Conservation (phyloP, 306 rosid genomes). For the Casuarina equisetifolia region DNA sequence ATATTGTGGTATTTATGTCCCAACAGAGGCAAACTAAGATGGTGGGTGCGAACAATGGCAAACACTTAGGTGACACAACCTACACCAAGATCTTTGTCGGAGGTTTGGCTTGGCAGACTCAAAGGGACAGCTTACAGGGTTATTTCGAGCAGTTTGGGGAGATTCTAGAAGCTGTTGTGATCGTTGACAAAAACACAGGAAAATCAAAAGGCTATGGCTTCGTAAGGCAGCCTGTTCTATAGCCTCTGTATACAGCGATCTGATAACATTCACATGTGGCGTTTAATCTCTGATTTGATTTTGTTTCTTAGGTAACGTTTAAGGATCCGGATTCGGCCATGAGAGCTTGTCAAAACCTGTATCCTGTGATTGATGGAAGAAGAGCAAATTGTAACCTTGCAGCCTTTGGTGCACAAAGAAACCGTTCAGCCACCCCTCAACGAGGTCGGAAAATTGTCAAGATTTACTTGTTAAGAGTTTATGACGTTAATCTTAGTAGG, state of each 20-base stretch:
- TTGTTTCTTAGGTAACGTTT: constrained; percentile 59
- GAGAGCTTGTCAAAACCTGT: constrained; percentile 64
- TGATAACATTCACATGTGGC: background rate
- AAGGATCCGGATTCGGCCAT: constrained; percentile 65
- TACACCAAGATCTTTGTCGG: constrained; percentile 61
- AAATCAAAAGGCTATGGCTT: constrained; percentile 69
- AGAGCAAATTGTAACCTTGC: constrained; percentile 65
- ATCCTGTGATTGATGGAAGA: constrained; percentile 74
- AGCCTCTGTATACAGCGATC: background rate
- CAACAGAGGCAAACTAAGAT: constrained; percentile 38
- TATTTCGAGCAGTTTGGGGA: constrained; percentile 63
- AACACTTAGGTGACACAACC: constrained; percentile 42
- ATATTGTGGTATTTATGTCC: constrained; percentile 29
- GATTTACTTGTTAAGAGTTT: no score
- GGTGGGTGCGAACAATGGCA: constrained; percentile 37
- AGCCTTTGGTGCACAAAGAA: constrained; percentile 50
- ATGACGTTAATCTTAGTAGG: constrained; percentile 1
- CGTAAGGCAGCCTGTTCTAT: constrained; percentile 24
- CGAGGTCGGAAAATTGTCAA: constrained; percentile 30
- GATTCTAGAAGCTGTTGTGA: constrained; percentile 58
- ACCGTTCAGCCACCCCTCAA: constrained; percentile 27
- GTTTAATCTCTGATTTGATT: background rate
- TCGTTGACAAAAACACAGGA: constrained; percentile 51
- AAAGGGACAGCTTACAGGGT: constrained; percentile 42
- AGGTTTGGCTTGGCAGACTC: constrained; percentile 59